Conservation (phyloP, 441 rosid species). For the Gossypium lobatum region DNA sequence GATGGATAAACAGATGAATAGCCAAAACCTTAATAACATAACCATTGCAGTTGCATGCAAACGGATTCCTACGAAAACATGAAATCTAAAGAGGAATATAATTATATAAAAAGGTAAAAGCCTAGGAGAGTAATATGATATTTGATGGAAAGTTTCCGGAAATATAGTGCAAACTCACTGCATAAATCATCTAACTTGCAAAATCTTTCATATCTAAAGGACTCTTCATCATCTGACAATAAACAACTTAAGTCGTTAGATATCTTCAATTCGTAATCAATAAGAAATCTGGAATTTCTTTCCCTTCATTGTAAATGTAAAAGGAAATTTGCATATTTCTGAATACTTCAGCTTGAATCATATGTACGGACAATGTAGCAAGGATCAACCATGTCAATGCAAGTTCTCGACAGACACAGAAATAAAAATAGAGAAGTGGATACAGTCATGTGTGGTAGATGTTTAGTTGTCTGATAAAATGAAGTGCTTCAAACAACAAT, state of each 20-base stretch:
- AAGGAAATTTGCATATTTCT: background rate
- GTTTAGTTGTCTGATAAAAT: conserved; percentile 7
- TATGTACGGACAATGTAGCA: background rate
- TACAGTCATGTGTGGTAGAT: background rate
- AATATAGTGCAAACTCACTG: background rate
- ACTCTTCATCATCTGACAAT: background rate
- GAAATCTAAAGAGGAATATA: background rate
- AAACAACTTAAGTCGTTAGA: background rate
- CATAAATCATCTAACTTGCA: background rate
- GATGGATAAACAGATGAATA: background rate
- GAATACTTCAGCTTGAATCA: background rate
- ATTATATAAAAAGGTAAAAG: too few relatives aligned
- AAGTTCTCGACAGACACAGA: background rate
- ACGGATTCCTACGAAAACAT: too few relatives aligned
- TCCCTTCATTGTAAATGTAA: too few relatives aligned
- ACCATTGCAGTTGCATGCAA: too few relatives aligned
- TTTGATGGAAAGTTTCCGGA: background rate
- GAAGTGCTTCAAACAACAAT: conserved; percentile 9
- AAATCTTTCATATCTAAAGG: too few relatives aligned
- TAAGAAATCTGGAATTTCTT: too few relatives aligned
- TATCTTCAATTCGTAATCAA: background rate
- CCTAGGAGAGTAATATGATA: background rate
- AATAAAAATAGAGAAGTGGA: background rate
- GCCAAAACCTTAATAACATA: background rate
- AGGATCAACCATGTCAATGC: background rate